These are phyloP conservation scores for Kewa caespitosa DNA, from an alignment of 179 eudicot genomes.

Conservation along the genomic window DNA sequence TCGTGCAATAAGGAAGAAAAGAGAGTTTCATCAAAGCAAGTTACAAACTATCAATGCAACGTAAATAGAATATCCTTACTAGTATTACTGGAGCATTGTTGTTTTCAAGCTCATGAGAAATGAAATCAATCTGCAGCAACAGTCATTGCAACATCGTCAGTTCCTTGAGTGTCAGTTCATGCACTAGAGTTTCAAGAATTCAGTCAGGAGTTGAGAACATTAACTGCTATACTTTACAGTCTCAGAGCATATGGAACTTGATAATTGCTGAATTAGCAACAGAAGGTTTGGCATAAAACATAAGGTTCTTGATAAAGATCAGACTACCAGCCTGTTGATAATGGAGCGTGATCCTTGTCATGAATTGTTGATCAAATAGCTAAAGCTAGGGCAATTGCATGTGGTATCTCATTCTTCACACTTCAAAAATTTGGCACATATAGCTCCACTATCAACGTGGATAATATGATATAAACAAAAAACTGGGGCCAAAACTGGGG, in stretches of 20 bases:
- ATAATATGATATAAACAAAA: too few species aligned
- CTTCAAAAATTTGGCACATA: not conserved
- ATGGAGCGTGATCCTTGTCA: not conserved
- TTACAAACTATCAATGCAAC: not conserved
- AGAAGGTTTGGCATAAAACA: not conserved
- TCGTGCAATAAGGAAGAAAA: not conserved
- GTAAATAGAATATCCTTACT: constrained; percentile 47
- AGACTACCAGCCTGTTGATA: not conserved
- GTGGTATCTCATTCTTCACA: not conserved
- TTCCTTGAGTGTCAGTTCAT: not conserved
- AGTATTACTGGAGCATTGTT: constrained; percentile 55
- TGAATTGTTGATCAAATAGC: not conserved
- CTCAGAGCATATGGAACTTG: not conserved
- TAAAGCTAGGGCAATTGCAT: not conserved
- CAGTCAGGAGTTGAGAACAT: not conserved
- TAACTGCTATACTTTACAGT: too few species aligned
- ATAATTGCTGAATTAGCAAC: too few species aligned
- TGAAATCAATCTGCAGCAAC: constrained; percentile 60
- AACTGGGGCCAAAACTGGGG: not conserved
- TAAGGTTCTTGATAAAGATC: not conserved
- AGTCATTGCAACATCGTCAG: constrained; percentile 18
- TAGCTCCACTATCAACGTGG: not conserved
- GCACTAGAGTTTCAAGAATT: not conserved
- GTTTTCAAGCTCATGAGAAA: constrained; percentile 54
- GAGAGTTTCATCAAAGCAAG: not conserved